These are phyloP conservation scores for Solanum hybrid DNA, from an alignment of 305 asterid genomes.

Conservation along the genomic window DNA sequence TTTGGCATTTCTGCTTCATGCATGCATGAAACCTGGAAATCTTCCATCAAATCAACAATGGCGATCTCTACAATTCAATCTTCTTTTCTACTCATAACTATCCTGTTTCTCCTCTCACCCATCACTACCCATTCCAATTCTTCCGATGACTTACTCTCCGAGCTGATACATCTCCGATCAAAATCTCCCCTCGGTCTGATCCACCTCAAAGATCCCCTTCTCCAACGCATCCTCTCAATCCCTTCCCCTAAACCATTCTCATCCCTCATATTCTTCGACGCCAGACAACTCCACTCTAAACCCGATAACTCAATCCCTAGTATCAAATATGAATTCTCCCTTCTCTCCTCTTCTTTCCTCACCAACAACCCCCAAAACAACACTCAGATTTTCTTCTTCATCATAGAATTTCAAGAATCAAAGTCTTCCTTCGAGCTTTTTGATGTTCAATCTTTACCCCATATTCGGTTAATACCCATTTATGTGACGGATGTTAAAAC, in stretches of 20 bases:
- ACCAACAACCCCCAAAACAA: conserved; percentile 42
- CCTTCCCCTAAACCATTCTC: conserved; percentile 77
- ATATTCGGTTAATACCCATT: conserved; percentile 59
- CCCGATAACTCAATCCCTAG: conserved; percentile 63
- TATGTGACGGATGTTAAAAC: conserved; percentile 38
- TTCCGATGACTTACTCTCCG: conserved; percentile 21
- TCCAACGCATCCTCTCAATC: conserved; percentile 58
- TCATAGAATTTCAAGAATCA: conserved; percentile 57
- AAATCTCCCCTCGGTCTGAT: conserved; percentile 58
- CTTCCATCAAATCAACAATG: conserved; percentile 17
- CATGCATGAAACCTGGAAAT: conserved; percentile 5
- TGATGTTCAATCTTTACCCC: conserved; percentile 63
- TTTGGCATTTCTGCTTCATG: not conserved
- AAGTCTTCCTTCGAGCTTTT: conserved; percentile 50
- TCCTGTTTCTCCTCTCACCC: conserved; percentile 15
- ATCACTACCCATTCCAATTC: not conserved
- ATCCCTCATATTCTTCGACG: conserved; percentile 76
- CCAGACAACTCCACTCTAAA: conserved; percentile 71
- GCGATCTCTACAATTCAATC: conserved; percentile 24
- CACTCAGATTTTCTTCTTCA: conserved; percentile 54
- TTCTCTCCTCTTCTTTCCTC: conserved; percentile 53
- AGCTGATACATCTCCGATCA: conserved; percentile 55
- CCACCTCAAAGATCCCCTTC: conserved; percentile 62
- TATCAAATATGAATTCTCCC: conserved; percentile 64
- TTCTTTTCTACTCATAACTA: conserved; percentile 12